These are phyloP conservation scores for Emmonsiellopsis sp. DNA, from an alignment of 2,329 filamentous ascomycete species.

Conservation along the genomic window DNA sequence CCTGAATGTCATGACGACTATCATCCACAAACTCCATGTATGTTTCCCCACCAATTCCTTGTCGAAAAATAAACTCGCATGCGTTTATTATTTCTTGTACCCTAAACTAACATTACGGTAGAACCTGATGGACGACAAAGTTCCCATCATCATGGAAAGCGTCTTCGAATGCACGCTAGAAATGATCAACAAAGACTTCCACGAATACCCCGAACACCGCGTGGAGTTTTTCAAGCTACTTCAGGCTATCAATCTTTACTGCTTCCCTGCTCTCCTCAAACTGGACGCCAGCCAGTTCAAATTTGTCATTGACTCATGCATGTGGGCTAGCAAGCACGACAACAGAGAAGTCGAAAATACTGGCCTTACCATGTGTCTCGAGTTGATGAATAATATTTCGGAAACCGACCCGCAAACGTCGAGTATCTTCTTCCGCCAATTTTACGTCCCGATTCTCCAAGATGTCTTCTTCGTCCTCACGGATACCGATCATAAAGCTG, in stretches of 20 bases:
- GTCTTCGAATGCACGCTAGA: conserved; percentile 97
- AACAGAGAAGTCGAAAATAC: conserved; percentile 96
- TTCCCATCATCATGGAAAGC: conserved; percentile 94
- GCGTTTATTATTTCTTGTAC: conserved; percentile 12
- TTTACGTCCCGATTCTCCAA: conserved; percentile 90
- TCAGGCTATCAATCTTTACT: conserved; percentile 91
- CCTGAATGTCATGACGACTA: conserved; percentile 92
- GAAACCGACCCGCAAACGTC: conserved; percentile 80
- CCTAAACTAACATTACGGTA: conserved; percentile 35
- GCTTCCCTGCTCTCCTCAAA: conserved; percentile 89
- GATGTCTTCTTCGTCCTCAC: conserved; percentile 98
- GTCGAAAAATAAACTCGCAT: neutral
- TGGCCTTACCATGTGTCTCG: conserved; percentile 94
- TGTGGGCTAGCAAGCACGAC: conserved; percentile 99
- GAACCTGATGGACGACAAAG: conserved; percentile 96
- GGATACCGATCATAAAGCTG: conserved; percentile 95
- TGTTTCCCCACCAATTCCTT: conserved; percentile 49
- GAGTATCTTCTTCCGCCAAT: conserved; percentile 95
- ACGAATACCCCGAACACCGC: conserved; percentile 94
- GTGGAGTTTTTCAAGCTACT: conserved; percentile 99
- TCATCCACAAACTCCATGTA: conserved; percentile 94
- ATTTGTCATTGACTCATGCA: conserved; percentile 97
- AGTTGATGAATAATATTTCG: conserved; percentile 94
- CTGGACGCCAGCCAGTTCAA: conserved; percentile 97
- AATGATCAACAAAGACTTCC: conserved; percentile 99